Evolutionary conservation across 768 basidiomycete species (phyloP).

Genomic region (Boletellus sp.): DNA sequence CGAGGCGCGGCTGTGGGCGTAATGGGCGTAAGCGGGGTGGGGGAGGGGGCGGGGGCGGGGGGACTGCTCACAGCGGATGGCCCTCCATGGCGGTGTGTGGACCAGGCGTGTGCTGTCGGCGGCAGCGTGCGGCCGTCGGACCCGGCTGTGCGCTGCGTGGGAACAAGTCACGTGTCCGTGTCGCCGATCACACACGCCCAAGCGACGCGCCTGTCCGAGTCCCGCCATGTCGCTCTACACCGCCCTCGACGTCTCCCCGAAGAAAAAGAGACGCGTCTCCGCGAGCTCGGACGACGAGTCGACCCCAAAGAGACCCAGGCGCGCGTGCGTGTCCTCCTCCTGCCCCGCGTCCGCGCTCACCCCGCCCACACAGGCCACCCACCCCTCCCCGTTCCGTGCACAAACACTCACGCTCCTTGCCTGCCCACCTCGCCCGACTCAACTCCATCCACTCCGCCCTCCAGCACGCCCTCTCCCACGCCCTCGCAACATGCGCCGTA

Average conservation of each 20-base stretch:
- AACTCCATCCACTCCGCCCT: slow-evolving; percentile 62
- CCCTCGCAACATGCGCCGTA: slow-evolving; percentile 76
- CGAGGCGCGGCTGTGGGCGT: slow-evolving; percentile 1
- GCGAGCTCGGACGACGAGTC: slow-evolving; percentile 49
- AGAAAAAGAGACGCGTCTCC: slow-evolving; percentile 60
- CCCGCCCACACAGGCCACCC: slow-evolving; percentile 41
- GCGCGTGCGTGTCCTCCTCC: slow-evolving; percentile 35
- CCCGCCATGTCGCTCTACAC: slow-evolving; percentile 13
- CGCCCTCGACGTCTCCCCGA: slow-evolving; percentile 58
- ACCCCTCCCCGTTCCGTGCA: slow-evolving; percentile 56
- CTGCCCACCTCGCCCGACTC: slow-evolving; percentile 59
- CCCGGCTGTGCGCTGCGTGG: slow-evolving; percentile 20
- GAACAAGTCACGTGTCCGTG: slow-evolving; percentile 35
- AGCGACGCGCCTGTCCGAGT: neutral
- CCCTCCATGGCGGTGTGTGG: slow-evolving; percentile 9
- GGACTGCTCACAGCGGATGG: slow-evolving; percentile 12
- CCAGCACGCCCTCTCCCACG: slow-evolving; percentile 81
- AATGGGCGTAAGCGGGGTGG: too few relatives aligned
- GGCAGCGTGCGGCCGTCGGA: too few relatives aligned
- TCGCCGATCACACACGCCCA: slow-evolving; percentile 20
- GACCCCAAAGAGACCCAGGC: slow-evolving; percentile 66
- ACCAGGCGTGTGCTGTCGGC: too few relatives aligned
- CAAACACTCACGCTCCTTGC: slow-evolving; percentile 38
- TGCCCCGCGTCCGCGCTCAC: slow-evolving; percentile 2
- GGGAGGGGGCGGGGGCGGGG: neutral